Conservation (phyloP, 345 rosid species). For the Sonneratia caseolaris region DNA sequence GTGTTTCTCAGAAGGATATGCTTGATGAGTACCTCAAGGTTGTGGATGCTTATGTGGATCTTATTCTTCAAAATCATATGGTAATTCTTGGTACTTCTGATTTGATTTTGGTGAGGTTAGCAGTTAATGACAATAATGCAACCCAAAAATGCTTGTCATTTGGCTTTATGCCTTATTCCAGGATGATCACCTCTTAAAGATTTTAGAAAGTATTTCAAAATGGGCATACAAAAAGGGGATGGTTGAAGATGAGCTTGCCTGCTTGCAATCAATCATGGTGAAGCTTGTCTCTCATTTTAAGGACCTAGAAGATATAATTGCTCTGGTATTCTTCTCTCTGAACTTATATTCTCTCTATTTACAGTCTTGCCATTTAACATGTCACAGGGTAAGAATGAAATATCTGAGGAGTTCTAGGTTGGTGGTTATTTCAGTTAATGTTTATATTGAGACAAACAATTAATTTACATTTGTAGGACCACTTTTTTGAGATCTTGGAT, state of each 20-base stretch:
- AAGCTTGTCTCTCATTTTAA: constrained; percentile 64
- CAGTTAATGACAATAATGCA: not conserved
- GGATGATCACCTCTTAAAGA: constrained; percentile 46
- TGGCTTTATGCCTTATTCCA: constrained; percentile 16
- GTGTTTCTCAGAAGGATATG: constrained; percentile 37
- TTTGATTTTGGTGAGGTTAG: not conserved
- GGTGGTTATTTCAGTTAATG: not conserved
- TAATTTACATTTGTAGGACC: constrained; percentile 33
- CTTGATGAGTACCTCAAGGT: constrained; percentile 64
- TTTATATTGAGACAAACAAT: not conserved
- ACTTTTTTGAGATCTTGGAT: constrained; percentile 74
- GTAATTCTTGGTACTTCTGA: constrained; percentile 21
- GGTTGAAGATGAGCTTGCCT: constrained; percentile 54
- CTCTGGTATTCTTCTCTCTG: constrained; percentile 43
- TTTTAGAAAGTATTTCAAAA: constrained; percentile 48
- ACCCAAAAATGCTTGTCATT: not conserved
- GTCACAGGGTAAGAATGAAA: not conserved
- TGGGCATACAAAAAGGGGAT: constrained; percentile 38
- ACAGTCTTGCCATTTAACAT: constrained; percentile 3
- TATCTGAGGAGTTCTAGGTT: not conserved
- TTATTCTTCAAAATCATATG: constrained; percentile 67
- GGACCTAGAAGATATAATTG: constrained; percentile 51
- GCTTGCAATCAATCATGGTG: constrained; percentile 67
- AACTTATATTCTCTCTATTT: constrained; percentile 2
- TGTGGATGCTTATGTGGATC: constrained; percentile 72